Percentiles rank a stretch among this genome's conserved stretches.
Conservation (phyloP, 2,329 filamentous ascomycete species). For the Aspergillus aculeatinus region DNA sequence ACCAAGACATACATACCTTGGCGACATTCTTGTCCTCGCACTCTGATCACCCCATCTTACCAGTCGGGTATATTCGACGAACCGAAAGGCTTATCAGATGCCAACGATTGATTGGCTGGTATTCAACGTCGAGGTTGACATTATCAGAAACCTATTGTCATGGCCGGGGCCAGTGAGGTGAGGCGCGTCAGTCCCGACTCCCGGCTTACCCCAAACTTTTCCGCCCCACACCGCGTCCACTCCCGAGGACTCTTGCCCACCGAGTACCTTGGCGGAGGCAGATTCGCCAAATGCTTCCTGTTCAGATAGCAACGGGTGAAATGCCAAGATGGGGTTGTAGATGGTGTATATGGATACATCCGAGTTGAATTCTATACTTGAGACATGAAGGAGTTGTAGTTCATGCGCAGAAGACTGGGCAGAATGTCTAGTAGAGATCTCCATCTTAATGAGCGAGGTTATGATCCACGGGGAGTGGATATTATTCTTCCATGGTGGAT, state of each 20-base stretch:
- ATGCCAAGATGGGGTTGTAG: neutral
- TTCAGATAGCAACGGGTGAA: neutral
- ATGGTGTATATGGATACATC: no score
- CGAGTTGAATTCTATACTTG: no score
- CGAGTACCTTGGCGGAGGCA: neutral
- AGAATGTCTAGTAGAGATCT: no score
- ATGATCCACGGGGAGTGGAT: neutral
- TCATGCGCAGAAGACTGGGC: no score
- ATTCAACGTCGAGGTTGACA: neutral
- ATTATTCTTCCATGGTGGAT: neutral
- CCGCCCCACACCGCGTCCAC: neutral
- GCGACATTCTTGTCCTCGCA: no score
- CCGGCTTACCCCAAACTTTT: no score
- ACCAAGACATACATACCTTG: no score
- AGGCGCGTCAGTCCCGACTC: no score
- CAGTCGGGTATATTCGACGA: no score
- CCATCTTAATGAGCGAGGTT: neutral
- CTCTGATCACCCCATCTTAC: neutral
- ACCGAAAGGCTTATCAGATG: no score
- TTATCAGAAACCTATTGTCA: neutral
- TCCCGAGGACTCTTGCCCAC: neutral
- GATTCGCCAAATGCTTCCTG: neutral
- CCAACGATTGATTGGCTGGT: neutral
- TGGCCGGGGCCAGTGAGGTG: neutral
- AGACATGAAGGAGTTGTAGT: no score